Evolutionary conservation across 371 early-diverging fungal species (phyloP).

Genomic region (Basidiobolus meristosporus): DNA sequence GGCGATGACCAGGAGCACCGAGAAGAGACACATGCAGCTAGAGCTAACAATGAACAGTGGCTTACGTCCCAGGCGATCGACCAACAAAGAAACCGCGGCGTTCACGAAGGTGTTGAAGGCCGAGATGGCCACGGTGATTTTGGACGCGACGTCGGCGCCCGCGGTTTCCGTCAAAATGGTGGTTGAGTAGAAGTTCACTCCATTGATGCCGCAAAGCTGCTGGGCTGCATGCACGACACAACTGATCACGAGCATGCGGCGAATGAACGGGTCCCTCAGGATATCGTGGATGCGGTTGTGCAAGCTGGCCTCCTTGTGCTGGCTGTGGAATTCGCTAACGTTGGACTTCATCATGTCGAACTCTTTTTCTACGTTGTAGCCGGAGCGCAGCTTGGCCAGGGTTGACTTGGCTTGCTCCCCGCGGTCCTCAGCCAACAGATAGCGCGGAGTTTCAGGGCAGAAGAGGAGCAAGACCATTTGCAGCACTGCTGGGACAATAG

Average conservation of each 20-base stretch:
- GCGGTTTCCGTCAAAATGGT: slow-evolving; percentile 22
- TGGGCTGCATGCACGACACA: slow-evolving; percentile 27
- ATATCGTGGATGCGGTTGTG: slow-evolving; percentile 16
- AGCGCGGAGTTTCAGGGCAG: slow-evolving; percentile 58
- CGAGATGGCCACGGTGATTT: slow-evolving; percentile 30
- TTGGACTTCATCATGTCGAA: neutral
- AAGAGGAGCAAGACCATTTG: slow-evolving; percentile 47
- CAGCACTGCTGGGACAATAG: slow-evolving; percentile 34
- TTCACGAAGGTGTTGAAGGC: slow-evolving; percentile 31
- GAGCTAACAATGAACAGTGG: slow-evolving; percentile 40
- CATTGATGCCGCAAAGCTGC: slow-evolving; percentile 77
- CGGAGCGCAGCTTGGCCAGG: slow-evolving; percentile 29
- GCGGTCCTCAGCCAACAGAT: slow-evolving; percentile 31
- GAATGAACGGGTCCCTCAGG: slow-evolving; percentile 17
- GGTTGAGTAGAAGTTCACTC: slow-evolving; percentile 52
- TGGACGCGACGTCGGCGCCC: slow-evolving; percentile 16
- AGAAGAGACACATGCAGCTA: slow-evolving; percentile 26
- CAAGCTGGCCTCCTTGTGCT: too few species aligned
- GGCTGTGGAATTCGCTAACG: neutral
- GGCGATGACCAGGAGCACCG: slow-evolving; percentile 25
- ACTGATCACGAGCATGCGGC: slow-evolving; percentile 29
- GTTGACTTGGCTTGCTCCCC: slow-evolving; percentile 31
- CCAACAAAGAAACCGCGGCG: slow-evolving; percentile 21
- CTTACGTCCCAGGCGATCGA: slow-evolving; percentile 59
- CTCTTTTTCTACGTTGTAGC: slow-evolving; percentile 12